Conservation (phyloP, 2,329 filamentous ascomycete genomes). For the Paecilomyces variotii region DNA sequence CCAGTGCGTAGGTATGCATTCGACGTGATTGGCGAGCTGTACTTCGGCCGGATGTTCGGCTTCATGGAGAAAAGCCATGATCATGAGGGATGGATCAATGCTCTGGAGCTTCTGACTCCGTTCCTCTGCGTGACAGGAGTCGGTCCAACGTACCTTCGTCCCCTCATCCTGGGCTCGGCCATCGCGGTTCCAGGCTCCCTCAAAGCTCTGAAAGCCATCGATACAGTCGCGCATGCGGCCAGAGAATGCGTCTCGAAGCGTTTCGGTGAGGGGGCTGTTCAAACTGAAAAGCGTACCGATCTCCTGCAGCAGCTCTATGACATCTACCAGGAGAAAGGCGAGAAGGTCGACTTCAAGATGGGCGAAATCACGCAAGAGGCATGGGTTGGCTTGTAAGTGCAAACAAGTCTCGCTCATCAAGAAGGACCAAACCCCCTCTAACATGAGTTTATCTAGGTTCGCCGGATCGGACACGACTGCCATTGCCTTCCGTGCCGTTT, state of each 20-base stretch:
- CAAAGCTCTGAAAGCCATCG: slow-evolving; percentile 19
- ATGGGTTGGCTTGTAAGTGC: slow-evolving; percentile 21
- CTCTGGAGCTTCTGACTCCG: slow-evolving; percentile 27
- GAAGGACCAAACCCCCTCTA: neutral
- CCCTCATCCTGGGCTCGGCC: slow-evolving; percentile 17
- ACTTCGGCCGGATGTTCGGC: slow-evolving; percentile 21
- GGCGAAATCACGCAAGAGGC: slow-evolving; percentile 21
- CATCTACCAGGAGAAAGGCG: slow-evolving; percentile 20
- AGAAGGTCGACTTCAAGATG: slow-evolving; percentile 21
- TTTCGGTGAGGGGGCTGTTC: slow-evolving; percentile 10
- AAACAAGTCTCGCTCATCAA: neutral
- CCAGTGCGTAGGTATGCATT: slow-evolving; percentile 9
- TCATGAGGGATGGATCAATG: slow-evolving; percentile 29
- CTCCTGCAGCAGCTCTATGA: slow-evolving; percentile 20
- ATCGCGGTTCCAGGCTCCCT: slow-evolving; percentile 13
- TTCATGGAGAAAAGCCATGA: slow-evolving; percentile 23
- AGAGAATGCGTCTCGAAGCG: slow-evolving; percentile 15
- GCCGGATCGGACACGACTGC: slow-evolving; percentile 13
- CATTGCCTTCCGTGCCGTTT: slow-evolving; percentile 6
- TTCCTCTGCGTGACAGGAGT: slow-evolving; percentile 20
- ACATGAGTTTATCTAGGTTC: slow-evolving; percentile 35
- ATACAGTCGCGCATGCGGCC: slow-evolving; percentile 17
- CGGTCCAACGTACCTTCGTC: slow-evolving; percentile 21
- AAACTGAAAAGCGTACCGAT: slow-evolving; percentile 15
- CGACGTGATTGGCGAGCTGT: slow-evolving; percentile 18